A percentile compares a stretch with the other conserved stretches of the same genome.
These are phyloP conservation scores for Lippia alba DNA, from an alignment of 305 asterid genomes.

Conservation along the genomic window DNA sequence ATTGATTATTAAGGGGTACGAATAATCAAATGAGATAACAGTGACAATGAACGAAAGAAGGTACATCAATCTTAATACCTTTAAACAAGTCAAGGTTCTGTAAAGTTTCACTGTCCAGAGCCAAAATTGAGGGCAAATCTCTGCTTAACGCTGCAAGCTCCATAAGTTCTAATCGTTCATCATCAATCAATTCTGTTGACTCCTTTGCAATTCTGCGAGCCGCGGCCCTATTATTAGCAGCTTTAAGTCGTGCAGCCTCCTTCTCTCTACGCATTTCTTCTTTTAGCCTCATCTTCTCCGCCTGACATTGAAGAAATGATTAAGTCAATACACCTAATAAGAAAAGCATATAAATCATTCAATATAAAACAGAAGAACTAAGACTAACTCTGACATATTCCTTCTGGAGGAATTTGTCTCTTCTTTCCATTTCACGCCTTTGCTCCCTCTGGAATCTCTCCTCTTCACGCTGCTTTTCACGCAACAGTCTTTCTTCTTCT, in stretches of 20 bases:
- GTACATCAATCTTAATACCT: conserved; percentile 48
- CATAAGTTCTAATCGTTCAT: conserved; percentile 88
- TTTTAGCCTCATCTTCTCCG: conserved; percentile 79
- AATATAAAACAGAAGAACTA: conserved; percentile 18
- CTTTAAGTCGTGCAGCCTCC: conserved; percentile 87
- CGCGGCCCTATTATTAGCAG: conserved; percentile 83
- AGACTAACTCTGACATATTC: conserved; percentile 73
- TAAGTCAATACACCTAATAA: conserved; percentile 12
- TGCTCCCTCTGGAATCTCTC: conserved; percentile 81
- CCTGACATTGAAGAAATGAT: conserved; percentile 53
- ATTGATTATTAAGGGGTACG: neutral
- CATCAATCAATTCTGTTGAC: conserved; percentile 79
- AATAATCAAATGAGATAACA: conserved; percentile 4
- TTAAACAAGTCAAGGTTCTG: conserved; percentile 62
- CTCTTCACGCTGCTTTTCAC: conserved; percentile 89
- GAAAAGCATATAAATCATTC: conserved; percentile 12
- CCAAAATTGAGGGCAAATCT: conserved; percentile 67
- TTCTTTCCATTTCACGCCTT: conserved; percentile 87
- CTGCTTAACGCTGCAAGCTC: conserved; percentile 73
- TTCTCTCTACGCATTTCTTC: conserved; percentile 87
- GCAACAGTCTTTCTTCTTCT: conserved; percentile 84
- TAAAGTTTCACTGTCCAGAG: conserved; percentile 71
- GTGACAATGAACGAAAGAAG: neutral
- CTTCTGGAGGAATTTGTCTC: conserved; percentile 76
- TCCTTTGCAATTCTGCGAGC: conserved; percentile 92